Percentiles rank a stretch among this genome's conserved stretches.
Conservation (phyloP, 2,329 filamentous ascomycete genomes). For the Fusarium sp. region DNA sequence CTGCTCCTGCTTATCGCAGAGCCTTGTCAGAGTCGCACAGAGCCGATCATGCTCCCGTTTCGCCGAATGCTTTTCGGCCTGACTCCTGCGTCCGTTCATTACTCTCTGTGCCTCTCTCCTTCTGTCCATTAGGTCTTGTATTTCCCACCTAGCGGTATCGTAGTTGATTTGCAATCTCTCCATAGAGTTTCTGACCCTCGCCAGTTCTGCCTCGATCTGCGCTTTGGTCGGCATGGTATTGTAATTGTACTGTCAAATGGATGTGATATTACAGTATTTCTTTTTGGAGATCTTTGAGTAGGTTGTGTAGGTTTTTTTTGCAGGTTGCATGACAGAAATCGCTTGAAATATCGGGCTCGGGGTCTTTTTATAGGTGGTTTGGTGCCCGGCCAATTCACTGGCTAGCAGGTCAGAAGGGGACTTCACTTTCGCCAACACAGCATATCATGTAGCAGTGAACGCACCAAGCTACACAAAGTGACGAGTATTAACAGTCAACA, state of each 20-base stretch:
- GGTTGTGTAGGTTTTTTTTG: too few species aligned
- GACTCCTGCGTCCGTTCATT: rapidly evolving
- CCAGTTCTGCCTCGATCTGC: rapidly evolving
- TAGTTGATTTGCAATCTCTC: background rate
- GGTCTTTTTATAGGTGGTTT: background rate
- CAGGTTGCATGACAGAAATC: rapidly evolving
- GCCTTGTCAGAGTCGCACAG: rapidly evolving
- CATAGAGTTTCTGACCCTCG: rapidly evolving
- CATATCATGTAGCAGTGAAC: background rate
- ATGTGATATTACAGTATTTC: too few species aligned
- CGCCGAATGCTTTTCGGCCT: background rate
- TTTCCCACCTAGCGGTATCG: background rate
- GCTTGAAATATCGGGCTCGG: rapidly evolving
- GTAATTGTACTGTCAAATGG: rapidly evolving
- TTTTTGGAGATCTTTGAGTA: too few species aligned
- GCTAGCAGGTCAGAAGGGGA: rapidly evolving
- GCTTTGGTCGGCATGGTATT: background rate
- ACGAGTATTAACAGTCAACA: rapidly evolving
- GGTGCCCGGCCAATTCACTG: background rate
- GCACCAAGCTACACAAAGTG: rapidly evolving
- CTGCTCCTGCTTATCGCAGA: background rate
- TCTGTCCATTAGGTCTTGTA: background rate
- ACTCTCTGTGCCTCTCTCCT: background rate
- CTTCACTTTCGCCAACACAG: rapidly evolving
- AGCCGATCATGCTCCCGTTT: background rate